Conservation (phyloP, 768 basidiomycete species). For the Collybia sordida region DNA sequence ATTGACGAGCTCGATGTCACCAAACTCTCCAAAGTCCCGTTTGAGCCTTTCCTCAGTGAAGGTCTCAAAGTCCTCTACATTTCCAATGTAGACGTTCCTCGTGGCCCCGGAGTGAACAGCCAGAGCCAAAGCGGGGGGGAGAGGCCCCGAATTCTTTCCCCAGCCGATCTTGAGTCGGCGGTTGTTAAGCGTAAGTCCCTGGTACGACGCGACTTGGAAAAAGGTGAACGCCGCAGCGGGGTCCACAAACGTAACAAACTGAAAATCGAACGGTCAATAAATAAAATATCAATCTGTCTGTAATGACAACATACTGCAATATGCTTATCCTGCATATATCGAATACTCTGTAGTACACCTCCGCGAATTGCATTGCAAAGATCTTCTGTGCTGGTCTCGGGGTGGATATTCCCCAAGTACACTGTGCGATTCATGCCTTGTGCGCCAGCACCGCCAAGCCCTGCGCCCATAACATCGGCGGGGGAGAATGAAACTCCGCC, state of each 20-base stretch:
- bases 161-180: conserved; percentile 95
- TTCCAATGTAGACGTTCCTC: conserved; percentile 95
- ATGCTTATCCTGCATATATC: conserved; percentile 96
- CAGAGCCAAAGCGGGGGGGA: conserved; percentile 79
- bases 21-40: conserved; percentile 92
- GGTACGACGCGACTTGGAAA: conserved; percentile 88
- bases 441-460: conserved; percentile 26
- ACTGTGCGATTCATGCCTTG: conserved; percentile 86
- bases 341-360: conserved; percentile 93
- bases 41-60: conserved; percentile 90
- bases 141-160: conserved; percentile 93
- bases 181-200: conserved; percentile 90
- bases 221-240: conserved; percentile 91
- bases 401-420: conserved; percentile 95
- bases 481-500: conserved; percentile 44
- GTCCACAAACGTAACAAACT: conserved; percentile 98
- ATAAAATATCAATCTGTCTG: neutral
- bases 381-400: conserved; percentile 93
- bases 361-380: conserved; percentile 95
- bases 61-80: conserved; percentile 91
- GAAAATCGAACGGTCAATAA: conserved; percentile 5
- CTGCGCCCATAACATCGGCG: conserved; percentile 40
- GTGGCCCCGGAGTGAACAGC: conserved; percentile 93
- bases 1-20: conserved; percentile 96
- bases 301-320: conserved; percentile 69